Base-by-base conservation (phyloP, 495 filamentous ascomycete genomes). In the Hypoxylon fragiforme region DNA sequence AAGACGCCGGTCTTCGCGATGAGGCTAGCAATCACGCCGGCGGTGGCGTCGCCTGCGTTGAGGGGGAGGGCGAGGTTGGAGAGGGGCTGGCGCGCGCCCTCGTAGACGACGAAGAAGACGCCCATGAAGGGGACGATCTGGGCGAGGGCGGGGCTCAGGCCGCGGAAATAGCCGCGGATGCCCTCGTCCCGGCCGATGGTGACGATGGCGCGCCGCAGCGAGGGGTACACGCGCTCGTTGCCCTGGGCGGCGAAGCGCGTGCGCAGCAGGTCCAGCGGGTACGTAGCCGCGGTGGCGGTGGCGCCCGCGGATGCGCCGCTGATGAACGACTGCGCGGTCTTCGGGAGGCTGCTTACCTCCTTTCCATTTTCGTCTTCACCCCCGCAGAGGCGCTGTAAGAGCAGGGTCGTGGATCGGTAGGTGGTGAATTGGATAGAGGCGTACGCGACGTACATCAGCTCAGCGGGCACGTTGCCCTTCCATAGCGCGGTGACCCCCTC, bases 111-210 rank as follows among this genome's bases (percentile, higher is more conserved):
- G 73, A 98, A 98, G 73, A 98, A 97, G 3, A 95, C 67, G 2
- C 95, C 95, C 92, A 97, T 98, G 67, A 92, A 92, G 3, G 94
- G 94, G 14, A 97, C 83, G 30, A 98, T 89, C 72, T 96, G 92
- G 12, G 73, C 84, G 16, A 97, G 75, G 0, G 83, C 90, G 0
- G 94, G 90, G 0, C 79, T 79, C 19, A 94, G 74, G 0, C 94
- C 94, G 30, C 89, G 88, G 71, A 92, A 98, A 70, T 95, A 96
- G 0, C 94, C 94, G 8, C 65, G 57, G 0, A 71, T 16, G 0
- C 94, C 94, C 72, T 98, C 94, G 37, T 86, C 73, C 1, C 72
- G 75, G n/a, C 70, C 70, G 55, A 98, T 97, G 21, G 92, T 83
- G 2, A 64, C 61, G 1, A 97, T 67, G 0, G 89, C 89, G 4